Conservation (phyloP, 2,329 filamentous ascomycete species). For the Graphium sp. region DNA sequence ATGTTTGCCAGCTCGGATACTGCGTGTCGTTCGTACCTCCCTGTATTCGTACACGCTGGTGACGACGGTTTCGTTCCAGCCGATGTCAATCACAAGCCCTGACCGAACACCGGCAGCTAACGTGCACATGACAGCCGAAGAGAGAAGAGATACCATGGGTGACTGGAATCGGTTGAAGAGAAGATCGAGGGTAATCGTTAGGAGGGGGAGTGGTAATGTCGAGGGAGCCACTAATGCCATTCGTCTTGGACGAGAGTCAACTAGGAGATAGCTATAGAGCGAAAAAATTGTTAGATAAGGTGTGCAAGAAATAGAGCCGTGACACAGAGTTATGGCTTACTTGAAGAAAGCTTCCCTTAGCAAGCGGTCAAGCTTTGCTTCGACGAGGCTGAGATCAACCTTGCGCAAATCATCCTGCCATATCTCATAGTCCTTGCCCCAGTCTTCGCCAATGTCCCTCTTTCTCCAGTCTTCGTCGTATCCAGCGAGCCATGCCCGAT, state of each 20-base stretch:
- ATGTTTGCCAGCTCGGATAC: constrained; percentile 55
- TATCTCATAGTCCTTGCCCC: constrained; percentile 53
- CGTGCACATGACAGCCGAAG: constrained; percentile 55
- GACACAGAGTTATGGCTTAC: constrained; percentile 20
- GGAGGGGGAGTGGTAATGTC: constrained; percentile 56
- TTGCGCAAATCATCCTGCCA: constrained; percentile 62
- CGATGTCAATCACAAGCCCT: constrained; percentile 77
- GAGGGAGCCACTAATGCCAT: constrained; percentile 64
- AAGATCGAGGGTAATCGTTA: constrained; percentile 60
- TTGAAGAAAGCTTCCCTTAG: constrained; percentile 70
- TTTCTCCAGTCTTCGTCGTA: constrained; percentile 30
- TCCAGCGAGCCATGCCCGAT: constrained; percentile 48
- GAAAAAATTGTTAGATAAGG: constrained; percentile 5
- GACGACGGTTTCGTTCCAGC: constrained; percentile 79
- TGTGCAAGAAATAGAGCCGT: neutral
- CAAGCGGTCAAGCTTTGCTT: constrained; percentile 73
- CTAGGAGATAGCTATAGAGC: constrained; percentile 36
- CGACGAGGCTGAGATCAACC: constrained; percentile 61
- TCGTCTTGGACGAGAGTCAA: constrained; percentile 61
- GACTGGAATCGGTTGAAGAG: constrained; percentile 70
- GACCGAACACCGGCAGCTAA: constrained; percentile 71
- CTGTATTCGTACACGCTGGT: constrained; percentile 84
- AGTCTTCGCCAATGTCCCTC: constrained; percentile 28
- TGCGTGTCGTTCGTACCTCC: constrained; percentile 56
- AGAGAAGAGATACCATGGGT: constrained; percentile 66